Evolutionary conservation across 306 rosid species (phyloP).

Genomic region (Alnus glutinosa): DNA sequence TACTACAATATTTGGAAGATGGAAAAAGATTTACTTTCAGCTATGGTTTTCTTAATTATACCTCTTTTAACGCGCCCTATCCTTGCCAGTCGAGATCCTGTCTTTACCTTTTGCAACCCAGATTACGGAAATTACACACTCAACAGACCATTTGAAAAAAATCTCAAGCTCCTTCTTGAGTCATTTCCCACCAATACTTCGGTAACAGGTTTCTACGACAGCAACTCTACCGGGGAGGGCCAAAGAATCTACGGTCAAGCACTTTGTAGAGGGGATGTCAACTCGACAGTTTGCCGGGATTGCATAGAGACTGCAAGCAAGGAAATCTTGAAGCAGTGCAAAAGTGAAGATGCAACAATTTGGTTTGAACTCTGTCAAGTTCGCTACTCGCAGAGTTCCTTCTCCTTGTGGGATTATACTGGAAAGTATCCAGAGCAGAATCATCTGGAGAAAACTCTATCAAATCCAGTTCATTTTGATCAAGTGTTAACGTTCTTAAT

Average conservation of each 20-base stretch:
- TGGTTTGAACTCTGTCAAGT: constrained; percentile 69
- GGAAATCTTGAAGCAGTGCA: constrained; percentile 40
- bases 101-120: too few species aligned
- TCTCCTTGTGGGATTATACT: constrained; percentile 24
- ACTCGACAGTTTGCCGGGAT: constrained; percentile 40
- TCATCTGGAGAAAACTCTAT: constrained; percentile 25
- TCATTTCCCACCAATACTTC: too few species aligned
- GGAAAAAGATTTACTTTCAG: too few species aligned
- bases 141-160: too few species aligned
- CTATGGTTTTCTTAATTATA: too few species aligned
- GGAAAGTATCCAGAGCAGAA: constrained; percentile 43
- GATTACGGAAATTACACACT: too few species aligned
- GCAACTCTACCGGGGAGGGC: constrained; percentile 23
- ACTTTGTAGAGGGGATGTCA: constrained; percentile 65
- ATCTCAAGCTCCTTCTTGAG: too few species aligned
- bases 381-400: constrained; percentile 48
- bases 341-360: constrained; percentile 42
- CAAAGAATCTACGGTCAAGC: constrained; percentile 50
- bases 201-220: background rate
- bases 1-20: too few species aligned
- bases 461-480: constrained; percentile 8
- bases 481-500: constrained; percentile 29
- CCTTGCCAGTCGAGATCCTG: too few species aligned
- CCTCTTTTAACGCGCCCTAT: too few species aligned
- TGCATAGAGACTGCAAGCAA: constrained; percentile 52